Conservation (phyloP, 495 filamentous ascomycete species). For the Talaromyces wortmannii region DNA sequence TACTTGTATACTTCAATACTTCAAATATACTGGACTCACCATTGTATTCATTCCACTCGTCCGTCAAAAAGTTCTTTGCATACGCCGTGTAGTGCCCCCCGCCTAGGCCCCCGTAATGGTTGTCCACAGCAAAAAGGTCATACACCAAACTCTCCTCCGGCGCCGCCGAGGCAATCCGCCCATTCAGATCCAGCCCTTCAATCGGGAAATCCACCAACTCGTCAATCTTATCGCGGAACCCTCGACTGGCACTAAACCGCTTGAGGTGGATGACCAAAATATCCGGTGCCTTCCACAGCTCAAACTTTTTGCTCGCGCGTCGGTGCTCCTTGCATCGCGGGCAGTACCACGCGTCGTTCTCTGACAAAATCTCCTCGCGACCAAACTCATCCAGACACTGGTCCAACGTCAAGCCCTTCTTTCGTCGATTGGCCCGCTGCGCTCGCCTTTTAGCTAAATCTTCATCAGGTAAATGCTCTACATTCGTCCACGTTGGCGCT, state of each 20-base stretch:
- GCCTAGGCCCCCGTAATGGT: constrained; percentile 85
- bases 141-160: constrained; percentile 77
- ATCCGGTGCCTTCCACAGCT: constrained; percentile 93
- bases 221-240: constrained; percentile 81
- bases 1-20: not conserved
- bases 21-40: constrained; percentile 50
- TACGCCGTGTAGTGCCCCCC: constrained; percentile 95
- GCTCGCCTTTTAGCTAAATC: constrained; percentile 55
- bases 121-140: constrained; percentile 90
- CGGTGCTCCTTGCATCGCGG: constrained; percentile 90
- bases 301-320: constrained; percentile 89
- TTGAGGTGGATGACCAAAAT: constrained; percentile 94
- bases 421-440: constrained; percentile 52
- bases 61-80: constrained; percentile 83
- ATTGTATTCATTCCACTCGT: constrained; percentile 89
- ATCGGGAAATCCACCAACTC: constrained; percentile 87
- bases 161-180: constrained; percentile 68
- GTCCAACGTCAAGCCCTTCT: constrained; percentile 72
- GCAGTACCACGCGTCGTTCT: constrained; percentile 95
- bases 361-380: constrained; percentile 81
- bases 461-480: constrained; percentile 54
- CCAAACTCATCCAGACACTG: constrained; percentile 93
- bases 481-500: constrained; percentile 41
- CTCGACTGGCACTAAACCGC: constrained; percentile 73
- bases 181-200: constrained; percentile 74